Evolutionary conservation across 371 early-diverging fungal species (phyloP).

Genomic region (Mycotypha africana): DNA sequence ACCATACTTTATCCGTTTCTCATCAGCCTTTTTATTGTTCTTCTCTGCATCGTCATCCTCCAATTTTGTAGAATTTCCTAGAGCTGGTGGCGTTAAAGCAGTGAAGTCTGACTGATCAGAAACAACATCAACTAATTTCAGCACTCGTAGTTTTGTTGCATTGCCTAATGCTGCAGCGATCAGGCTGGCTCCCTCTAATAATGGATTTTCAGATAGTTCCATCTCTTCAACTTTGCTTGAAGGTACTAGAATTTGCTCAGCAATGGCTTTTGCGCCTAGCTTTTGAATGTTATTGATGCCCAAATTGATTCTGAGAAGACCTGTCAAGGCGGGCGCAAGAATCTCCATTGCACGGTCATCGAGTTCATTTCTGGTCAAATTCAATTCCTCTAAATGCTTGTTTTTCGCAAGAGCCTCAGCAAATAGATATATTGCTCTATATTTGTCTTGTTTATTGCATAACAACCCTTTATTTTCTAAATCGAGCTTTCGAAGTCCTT

Average conservation of each 20-base stretch:
- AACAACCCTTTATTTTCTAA: conserved; percentile 53
- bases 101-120: conserved; percentile 27
- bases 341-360: conserved; percentile 26
- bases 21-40: conserved; percentile 9
- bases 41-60: conserved; percentile 20
- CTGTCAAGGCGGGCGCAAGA: conserved; percentile 18
- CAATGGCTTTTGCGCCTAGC: conserved; percentile 27
- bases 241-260: conserved; percentile 9
- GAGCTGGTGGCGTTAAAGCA: conserved; percentile 24
- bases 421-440: conserved; percentile 8
- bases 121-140: conserved; percentile 41
- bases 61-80: conserved; percentile 9
- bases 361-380: conserved; percentile 46
- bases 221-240: conserved; percentile 28
- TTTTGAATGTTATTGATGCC: conserved; percentile 37
- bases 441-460: not conserved
- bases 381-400: conserved; percentile 28
- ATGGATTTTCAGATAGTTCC: conserved; percentile 52
- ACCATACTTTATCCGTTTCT: conserved; percentile 32
- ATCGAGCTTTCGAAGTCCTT: conserved; percentile 46
- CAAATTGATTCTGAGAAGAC: conserved; percentile 35
- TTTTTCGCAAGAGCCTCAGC: conserved; percentile 26
- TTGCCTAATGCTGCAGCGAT: conserved; percentile 30
- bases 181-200: conserved; percentile 39
- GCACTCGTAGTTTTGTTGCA: conserved; percentile 25